phyloP scores from a whole-genome alignment of 2,329 filamentous ascomycete species.

The Xylariaceae sp. region DNA sequence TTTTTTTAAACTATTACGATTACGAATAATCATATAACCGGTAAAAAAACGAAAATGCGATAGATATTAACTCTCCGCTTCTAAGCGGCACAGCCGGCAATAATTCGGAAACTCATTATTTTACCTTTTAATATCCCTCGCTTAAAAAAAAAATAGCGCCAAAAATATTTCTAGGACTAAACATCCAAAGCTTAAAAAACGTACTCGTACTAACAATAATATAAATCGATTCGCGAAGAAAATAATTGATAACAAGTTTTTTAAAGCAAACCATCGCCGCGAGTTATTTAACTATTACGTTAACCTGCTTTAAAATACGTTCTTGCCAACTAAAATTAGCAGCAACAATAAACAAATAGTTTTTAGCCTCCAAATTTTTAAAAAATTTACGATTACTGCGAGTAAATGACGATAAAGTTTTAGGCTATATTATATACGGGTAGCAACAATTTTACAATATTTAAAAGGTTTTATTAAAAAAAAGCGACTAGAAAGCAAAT shows the following conservation, averaged over 20 bases:
- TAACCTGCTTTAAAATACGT: neutral
- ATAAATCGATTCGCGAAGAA: neutral
- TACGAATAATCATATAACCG: neutral
- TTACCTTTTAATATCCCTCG: neutral
- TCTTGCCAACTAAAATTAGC: neutral
- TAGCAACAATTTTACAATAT: neutral
- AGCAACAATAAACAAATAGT: neutral
- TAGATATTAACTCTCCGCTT: neutral
- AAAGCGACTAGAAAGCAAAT: neutral
- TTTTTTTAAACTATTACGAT: neutral
- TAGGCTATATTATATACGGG: neutral
- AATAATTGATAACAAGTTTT: neutral
- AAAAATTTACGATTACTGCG: neutral
- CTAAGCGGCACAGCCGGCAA: neutral
- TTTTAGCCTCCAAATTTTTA: neutral
- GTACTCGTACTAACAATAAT: neutral
- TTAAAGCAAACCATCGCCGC: neutral
- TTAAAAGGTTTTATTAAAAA: neutral
- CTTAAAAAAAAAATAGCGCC: neutral
- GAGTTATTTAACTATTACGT: neutral
- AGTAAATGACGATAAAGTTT: neutral
- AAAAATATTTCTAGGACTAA: neutral
- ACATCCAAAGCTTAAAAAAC: neutral
- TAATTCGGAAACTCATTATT: neutral
- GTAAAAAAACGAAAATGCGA: neutral